Evolutionary conservation across 805 yeast genomes (phyloP), one percentile per base, ranked within the genome.

Genomic region (Nakazawaea pomicola): DNA sequence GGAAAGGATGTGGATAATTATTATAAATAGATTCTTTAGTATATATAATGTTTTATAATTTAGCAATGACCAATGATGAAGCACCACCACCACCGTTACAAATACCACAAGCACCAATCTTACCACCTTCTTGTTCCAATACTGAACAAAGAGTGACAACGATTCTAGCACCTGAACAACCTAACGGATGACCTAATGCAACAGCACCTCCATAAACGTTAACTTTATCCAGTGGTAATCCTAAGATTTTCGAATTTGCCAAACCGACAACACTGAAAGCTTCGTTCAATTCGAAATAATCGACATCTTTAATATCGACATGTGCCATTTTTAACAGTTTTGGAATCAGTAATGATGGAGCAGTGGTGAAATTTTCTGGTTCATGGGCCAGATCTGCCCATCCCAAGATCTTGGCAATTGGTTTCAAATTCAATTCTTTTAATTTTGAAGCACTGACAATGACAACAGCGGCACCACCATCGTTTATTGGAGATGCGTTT

Each of bases 21-120:
- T 9, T 24, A 9, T n/a, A n/a, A n/a, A n/a, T n/a, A n/a, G n/a
- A n/a, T n/a, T n/a, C n/a, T n/a, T 33, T 11, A n/a, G 11, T 21
- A 23, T 12, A 12, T 15, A 16, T n/a, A 7, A 31, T 19, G 11
- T 6, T 10, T 17, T 40, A 41, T 15, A 36, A 32, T 24, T 71
- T 78, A 70, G 90, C 96, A 55, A 93, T 76, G 47, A 93, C 87
- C 55, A 93, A 71, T 19, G 98, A 82, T 43, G 95, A 83, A 37
- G 97, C 98, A 61, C 99, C 99, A 62, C 99, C 99, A 57, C 99
- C 99, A 72, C 99, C 99, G 65, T 93, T 93, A 76, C 99, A 93
- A 60, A 93, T 83, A 62, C 88, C 96, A 55, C 96, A 97, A 51
- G 80, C 88, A 62, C 99, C 99, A 52, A 80, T 64, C 68, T 83